These are phyloP conservation scores for Corylus avellana DNA, from an alignment of 306 rosid species.

Conservation along the genomic window DNA sequence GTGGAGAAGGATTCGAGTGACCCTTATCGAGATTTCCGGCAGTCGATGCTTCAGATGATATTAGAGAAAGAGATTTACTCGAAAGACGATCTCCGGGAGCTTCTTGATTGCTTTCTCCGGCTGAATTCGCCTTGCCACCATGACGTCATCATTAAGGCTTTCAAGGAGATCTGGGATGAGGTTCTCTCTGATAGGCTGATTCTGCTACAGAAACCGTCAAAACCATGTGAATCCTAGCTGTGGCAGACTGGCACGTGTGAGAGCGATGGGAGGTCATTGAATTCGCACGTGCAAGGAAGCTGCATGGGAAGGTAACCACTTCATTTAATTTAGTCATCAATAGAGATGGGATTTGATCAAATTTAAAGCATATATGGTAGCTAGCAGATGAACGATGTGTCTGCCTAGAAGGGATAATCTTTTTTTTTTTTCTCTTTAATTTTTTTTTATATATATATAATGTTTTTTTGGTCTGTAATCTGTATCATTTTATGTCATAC, in stretches of 20 bases:
- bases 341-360: neutral
- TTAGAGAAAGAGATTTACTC: conserved; percentile 45
- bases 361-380: neutral
- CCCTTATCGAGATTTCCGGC: conserved; percentile 46
- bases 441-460: too few species aligned
- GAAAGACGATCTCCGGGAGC: conserved; percentile 44
- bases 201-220: conserved; percentile 20
- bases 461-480: too few species aligned
- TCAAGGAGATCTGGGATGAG: conserved; percentile 48
- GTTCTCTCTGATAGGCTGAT: conserved; percentile 26
- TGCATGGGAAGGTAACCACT: conserved; percentile 20
- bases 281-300: conserved; percentile 16
- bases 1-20: conserved; percentile 49
- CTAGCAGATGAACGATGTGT: neutral
- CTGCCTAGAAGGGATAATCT: neutral
- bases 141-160: conserved; percentile 40
- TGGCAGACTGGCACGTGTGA: conserved; percentile 9
- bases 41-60: conserved; percentile 56
- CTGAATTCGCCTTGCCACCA: conserved; percentile 47
- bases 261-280: conserved; percentile 27
- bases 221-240: neutral
- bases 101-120: conserved; percentile 49
- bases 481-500: neutral
- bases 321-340: neutral
- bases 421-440: neutral